Conservation (phyloP, 2,329 filamentous ascomycete species). For the Emergomyces pasteurianus region DNA sequence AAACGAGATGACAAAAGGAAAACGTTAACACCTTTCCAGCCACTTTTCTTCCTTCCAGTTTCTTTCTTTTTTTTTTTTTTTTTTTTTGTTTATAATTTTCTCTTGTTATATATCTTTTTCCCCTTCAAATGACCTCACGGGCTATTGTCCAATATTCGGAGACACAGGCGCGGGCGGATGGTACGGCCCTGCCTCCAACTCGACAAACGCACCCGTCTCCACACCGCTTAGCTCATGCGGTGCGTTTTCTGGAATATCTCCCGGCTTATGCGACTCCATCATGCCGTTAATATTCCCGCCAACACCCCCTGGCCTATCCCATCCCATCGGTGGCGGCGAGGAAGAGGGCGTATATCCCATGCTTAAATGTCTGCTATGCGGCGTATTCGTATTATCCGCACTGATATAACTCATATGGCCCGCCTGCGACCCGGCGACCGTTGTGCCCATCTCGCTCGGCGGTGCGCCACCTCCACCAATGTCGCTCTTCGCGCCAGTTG, state of each 20-base stretch:
- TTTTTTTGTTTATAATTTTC: background rate
- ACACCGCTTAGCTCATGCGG: background rate
- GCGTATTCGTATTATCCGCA: background rate
- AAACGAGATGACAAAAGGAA: background rate
- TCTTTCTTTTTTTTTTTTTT: too few species aligned
- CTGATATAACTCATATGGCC: slow-evolving; percentile 11
- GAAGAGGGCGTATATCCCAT: background rate
- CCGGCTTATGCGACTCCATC: background rate
- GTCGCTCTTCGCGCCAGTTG: slow-evolving; percentile 11
- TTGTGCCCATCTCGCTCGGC: slow-evolving; percentile 1
- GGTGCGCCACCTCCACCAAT: background rate
- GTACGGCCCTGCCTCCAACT: background rate
- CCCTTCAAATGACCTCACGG: background rate
- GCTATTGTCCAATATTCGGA: background rate
- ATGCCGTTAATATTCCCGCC: slow-evolving; percentile 10
- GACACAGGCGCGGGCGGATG: background rate
- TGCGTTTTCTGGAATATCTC: background rate
- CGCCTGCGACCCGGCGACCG: slow-evolving; percentile 2
- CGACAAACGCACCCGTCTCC: background rate
- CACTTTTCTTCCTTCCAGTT: too few species aligned
- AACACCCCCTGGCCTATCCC: background rate
- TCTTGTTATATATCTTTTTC: too few species aligned
- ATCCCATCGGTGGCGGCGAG: background rate
- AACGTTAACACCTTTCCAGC: background rate
- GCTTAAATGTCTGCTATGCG: background rate